Conservation (phyloP, 306 rosid genomes). For the Ammopiptanthus mongolicus region DNA sequence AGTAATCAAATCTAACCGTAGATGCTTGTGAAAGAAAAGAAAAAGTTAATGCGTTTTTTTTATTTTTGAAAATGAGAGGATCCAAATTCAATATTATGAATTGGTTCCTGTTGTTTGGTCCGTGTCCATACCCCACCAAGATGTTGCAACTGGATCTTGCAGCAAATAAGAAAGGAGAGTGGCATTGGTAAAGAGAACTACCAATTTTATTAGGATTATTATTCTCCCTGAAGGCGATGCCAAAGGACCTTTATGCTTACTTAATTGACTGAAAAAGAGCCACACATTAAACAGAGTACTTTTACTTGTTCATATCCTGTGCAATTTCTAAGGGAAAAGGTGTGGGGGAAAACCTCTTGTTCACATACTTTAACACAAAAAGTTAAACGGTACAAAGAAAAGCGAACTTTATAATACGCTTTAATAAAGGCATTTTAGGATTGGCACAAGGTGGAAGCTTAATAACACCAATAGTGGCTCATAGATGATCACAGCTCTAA, state of each 20-base stretch:
- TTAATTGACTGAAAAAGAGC: neutral
- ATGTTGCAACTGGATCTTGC: neutral
- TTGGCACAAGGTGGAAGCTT: neutral
- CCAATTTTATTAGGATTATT: too few relatives aligned
- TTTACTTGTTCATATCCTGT: neutral
- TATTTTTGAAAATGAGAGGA: neutral
- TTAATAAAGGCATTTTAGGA: neutral
- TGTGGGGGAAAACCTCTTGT: neutral
- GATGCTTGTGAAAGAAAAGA: neutral
- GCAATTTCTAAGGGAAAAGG: neutral
- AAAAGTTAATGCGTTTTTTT: neutral
- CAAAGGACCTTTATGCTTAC: neutral
- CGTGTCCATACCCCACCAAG: neutral
- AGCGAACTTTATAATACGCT: slow-evolving; percentile 3
- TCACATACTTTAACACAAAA: neutral
- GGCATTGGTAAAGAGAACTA: too few relatives aligned
- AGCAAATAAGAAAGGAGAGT: neutral
- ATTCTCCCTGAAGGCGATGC: too few relatives aligned
- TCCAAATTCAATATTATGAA: neutral
- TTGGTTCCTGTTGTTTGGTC: neutral
- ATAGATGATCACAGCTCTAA: neutral
- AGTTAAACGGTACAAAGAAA: neutral
- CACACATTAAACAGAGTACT: neutral
- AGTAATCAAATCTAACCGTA: neutral
- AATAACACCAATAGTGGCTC: neutral